Conservation (phyloP, 2,329 filamentous ascomycete genomes). For the Paecilomyces formosus region DNA sequence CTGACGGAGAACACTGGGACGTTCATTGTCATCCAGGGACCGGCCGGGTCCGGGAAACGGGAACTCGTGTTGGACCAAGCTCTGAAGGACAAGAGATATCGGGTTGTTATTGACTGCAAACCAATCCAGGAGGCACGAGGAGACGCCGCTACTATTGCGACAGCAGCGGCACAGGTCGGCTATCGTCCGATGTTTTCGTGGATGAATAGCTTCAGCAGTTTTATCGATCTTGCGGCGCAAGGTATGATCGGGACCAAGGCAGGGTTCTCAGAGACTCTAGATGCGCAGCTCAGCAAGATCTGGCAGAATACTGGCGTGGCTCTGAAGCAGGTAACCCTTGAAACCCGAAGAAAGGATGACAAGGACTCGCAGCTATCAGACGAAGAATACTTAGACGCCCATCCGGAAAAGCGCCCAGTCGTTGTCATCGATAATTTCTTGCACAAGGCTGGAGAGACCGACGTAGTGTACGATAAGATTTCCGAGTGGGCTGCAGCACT, state of each 20-base stretch:
- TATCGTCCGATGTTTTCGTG: conserved; percentile 92
- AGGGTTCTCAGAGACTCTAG: conserved; percentile 86
- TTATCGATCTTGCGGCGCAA: conserved; percentile 86
- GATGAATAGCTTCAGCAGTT: conserved; percentile 89
- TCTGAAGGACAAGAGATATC: conserved; percentile 65
- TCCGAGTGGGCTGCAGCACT: conserved; percentile 85
- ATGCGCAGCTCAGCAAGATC: conserved; percentile 83
- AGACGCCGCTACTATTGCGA: conserved; percentile 75
- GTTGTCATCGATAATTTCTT: conserved; percentile 90
- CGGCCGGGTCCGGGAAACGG: conserved; percentile 81
- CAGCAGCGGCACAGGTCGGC: conserved; percentile 74
- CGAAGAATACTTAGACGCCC: conserved; percentile 83
- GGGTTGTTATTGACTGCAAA: conserved; percentile 86
- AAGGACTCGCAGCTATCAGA: conserved; percentile 65
- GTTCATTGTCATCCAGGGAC: conserved; percentile 89
- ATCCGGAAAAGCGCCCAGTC: conserved; percentile 74
- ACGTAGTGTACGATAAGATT: conserved; percentile 65
- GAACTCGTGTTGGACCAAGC: conserved; percentile 83
- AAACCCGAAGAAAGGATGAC: conserved; percentile 62
- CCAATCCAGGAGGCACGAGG: conserved; percentile 84
- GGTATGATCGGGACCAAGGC: conserved; percentile 91
- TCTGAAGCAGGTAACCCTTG: conserved; percentile 68
- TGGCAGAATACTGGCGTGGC: conserved; percentile 75
- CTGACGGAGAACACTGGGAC: conserved; percentile 82
- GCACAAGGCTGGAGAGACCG: conserved; percentile 63